phyloP scores from a whole-genome alignment of 495 filamentous ascomycete species.

The Gamarada debralockiae region DNA sequence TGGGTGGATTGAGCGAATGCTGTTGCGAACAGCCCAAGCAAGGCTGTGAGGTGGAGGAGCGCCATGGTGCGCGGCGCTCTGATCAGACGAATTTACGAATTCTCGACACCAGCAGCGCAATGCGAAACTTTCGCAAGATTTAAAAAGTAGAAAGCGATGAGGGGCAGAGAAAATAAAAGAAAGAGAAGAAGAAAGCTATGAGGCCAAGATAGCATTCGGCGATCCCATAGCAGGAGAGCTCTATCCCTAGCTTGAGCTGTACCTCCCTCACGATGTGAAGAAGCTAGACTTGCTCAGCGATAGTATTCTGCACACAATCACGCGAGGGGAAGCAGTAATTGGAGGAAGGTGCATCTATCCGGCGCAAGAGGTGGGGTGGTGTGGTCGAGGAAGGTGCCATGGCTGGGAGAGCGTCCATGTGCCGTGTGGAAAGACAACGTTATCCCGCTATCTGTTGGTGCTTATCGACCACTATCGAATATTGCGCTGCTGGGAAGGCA shows the following conservation, averaged over 20 bases:
- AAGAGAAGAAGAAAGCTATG: background rate
- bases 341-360: background rate
- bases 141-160: background rate
- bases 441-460: background rate
- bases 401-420: background rate
- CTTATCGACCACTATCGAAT: background rate
- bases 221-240: background rate
- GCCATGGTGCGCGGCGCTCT: conserved; percentile 3
- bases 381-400: background rate
- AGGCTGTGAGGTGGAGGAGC: conserved; percentile 4
- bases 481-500: background rate
- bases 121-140: too few relatives aligned
- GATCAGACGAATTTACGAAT: background rate
- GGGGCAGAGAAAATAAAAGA: conserved; percentile 1
- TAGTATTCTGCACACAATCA: conserved; percentile 8
- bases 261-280: background rate
- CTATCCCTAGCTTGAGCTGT: too few relatives aligned
- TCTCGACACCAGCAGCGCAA: background rate
- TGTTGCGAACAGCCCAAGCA: conserved; percentile 12
- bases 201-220: background rate
- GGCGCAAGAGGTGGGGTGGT: background rate
- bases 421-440: background rate
- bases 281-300: background rate
- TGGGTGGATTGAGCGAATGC: conserved; percentile 18
- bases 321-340: background rate